A percentile compares a stretch with the other conserved stretches of the same genome.
Conservation (phyloP, 495 filamentous ascomycete species). For the Sabuloglossum arenarium region DNA sequence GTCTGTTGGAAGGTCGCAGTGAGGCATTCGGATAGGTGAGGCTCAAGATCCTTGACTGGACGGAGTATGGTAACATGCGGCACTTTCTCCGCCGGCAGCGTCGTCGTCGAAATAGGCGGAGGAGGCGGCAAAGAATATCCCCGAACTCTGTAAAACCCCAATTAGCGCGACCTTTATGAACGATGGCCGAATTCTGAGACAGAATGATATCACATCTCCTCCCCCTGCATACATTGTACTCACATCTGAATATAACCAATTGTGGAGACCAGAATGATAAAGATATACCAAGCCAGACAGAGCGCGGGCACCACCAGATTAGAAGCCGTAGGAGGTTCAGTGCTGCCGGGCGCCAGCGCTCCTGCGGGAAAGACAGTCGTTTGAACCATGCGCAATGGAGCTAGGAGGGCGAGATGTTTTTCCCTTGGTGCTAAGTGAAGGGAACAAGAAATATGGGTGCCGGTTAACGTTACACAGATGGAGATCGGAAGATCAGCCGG, state of each 20-base stretch:
- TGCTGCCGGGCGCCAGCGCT: neutral
- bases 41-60: constrained; percentile 83
- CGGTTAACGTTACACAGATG: too few species aligned
- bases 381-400: neutral
- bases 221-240: constrained; percentile 4
- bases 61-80: constrained; percentile 88
- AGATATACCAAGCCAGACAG: constrained; percentile 24
- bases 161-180: neutral
- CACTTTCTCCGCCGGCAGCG: constrained; percentile 20
- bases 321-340: neutral
- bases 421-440: too few species aligned
- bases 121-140: constrained; percentile 24
- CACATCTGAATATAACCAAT: constrained; percentile 33
- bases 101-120: constrained; percentile 21
- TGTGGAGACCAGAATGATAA: constrained; percentile 25
- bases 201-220: too few species aligned
- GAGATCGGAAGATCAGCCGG: too few species aligned
- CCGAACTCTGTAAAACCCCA: constrained; percentile 20
- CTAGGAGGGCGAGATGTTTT: too few species aligned
- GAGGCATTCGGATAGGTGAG: constrained; percentile 77
- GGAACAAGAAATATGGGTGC: too few species aligned
- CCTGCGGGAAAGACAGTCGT: neutral
- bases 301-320: neutral
- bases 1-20: constrained; percentile 70
- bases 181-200: too few species aligned